Conservation (phyloP, 257 asterid species). For the Rehmannia glutinosa region DNA sequence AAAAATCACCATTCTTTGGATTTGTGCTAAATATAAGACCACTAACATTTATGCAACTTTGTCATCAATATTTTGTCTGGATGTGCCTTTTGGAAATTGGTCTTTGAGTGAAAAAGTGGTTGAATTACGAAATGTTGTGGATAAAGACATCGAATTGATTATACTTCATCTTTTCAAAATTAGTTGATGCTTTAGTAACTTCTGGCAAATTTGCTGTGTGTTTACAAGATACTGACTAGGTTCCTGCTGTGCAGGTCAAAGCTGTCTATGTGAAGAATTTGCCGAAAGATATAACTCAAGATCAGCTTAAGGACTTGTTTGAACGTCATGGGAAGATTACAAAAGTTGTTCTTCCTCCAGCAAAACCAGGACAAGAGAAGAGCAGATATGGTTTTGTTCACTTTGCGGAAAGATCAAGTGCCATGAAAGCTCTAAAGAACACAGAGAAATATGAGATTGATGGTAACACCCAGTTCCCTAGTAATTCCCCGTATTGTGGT, state of each 20-base stretch:
- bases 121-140: background rate
- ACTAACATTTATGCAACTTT: background rate
- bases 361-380: constrained; percentile 91
- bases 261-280: constrained; percentile 95
- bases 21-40: background rate
- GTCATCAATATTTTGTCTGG: background rate
- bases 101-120: too few relatives aligned
- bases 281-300: constrained; percentile 78
- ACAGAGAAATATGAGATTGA: constrained; percentile 86
- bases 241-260: constrained; percentile 53
- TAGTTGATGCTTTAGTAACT: background rate
- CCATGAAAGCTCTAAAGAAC: constrained; percentile 89
- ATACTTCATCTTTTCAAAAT: background rate
- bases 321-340: constrained; percentile 86
- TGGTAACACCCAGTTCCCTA: constrained; percentile 40
- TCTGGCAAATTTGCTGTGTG: background rate
- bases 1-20: background rate
- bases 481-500: background rate
- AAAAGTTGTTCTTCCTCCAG: constrained; percentile 93
- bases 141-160: background rate
- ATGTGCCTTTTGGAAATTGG: background rate
- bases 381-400: constrained; percentile 96
- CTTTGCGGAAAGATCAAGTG: constrained; percentile 80
- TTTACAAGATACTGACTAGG: constrained; percentile 9
- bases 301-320: constrained; percentile 73